Percentiles rank a stretch among this genome's conserved stretches.
These are phyloP conservation scores for Lasiodiplodia sp. DNA, from an alignment of 2,329 filamentous ascomycete species.

Conservation along the genomic window DNA sequence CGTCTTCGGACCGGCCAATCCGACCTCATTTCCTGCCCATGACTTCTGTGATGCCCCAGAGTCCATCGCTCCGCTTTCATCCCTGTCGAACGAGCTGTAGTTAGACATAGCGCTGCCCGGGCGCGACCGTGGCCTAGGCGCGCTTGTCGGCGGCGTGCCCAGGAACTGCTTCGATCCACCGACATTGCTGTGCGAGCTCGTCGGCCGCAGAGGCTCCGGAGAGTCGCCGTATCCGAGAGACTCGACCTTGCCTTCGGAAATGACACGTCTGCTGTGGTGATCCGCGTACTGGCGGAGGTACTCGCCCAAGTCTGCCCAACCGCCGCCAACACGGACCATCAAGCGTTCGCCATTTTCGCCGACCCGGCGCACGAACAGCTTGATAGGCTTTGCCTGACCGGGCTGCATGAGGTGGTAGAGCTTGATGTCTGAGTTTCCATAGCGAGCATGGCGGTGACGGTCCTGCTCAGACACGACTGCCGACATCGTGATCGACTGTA, in stretches of 20 bases:
- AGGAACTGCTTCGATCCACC: slow-evolving; percentile 14
- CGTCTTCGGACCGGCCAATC: slow-evolving; percentile 73
- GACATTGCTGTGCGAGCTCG: slow-evolving; percentile 26
- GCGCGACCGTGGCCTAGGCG: slow-evolving; percentile 10
- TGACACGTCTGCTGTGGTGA: slow-evolving; percentile 81
- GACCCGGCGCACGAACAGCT: slow-evolving; percentile 91
- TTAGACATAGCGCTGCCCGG: slow-evolving; percentile 27
- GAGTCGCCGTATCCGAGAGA: slow-evolving; percentile 56
- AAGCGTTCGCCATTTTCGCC: slow-evolving; percentile 90
- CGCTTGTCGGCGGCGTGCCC: slow-evolving; percentile 18
- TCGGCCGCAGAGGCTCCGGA: slow-evolving; percentile 16
- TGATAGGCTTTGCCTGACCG: slow-evolving; percentile 86
- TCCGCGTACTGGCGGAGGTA: slow-evolving; percentile 92
- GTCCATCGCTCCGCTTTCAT: slow-evolving; percentile 34
- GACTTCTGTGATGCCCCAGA: slow-evolving; percentile 40
- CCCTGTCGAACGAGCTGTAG: slow-evolving; percentile 10
- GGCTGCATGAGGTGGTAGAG: slow-evolving; percentile 89
- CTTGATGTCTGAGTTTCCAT: slow-evolving; percentile 72
- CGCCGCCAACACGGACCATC: slow-evolving; percentile 97
- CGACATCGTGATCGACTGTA: slow-evolving; percentile 41
- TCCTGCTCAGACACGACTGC: slow-evolving; percentile 46
- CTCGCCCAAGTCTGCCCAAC: slow-evolving; percentile 97
- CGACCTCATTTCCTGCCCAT: slow-evolving; percentile 58
- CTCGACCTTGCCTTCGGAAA: slow-evolving; percentile 64
- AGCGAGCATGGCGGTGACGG: slow-evolving; percentile 40